phyloP scores from a whole-genome alignment of 164 flowering plant species.

The Vitis riparia region DNA sequence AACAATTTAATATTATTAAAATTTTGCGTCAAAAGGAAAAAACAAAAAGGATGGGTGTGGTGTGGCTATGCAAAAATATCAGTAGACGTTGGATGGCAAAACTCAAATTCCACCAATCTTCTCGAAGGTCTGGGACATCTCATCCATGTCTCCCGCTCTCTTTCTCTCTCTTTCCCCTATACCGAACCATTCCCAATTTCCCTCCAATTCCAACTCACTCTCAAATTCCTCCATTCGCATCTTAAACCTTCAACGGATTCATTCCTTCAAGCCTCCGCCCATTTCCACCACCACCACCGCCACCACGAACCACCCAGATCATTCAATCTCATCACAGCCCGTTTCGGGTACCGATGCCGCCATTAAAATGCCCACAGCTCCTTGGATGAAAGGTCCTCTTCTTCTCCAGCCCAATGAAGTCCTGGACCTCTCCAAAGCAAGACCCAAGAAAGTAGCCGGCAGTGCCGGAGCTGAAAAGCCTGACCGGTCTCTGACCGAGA shows the following conservation, averaged over 20 bases:
- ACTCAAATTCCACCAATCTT: background rate
- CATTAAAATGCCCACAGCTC: constrained; percentile 73
- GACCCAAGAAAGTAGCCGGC: constrained; percentile 10
- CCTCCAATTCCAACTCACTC: background rate
- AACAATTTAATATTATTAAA: too few relatives aligned
- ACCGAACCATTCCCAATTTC: constrained; percentile 5
- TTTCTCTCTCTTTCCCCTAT: constrained; percentile 12
- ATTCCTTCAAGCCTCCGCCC: background rate
- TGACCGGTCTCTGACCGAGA: constrained; percentile 44
- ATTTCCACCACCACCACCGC: constrained; percentile 6
- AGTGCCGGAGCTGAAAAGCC: constrained; percentile 9
- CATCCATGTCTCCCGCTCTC: constrained; percentile 28
- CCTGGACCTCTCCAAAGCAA: constrained; percentile 36
- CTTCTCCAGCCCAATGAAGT: constrained; percentile 53
- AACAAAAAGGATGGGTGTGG: too few relatives aligned
- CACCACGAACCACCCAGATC: constrained; percentile 7
- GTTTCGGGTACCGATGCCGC: constrained; percentile 1
- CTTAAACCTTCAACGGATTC: constrained; percentile 3
- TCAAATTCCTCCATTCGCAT: constrained; percentile 6
- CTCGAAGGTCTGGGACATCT: background rate
- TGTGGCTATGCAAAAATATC: too few relatives aligned
- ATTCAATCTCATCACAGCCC: constrained; percentile 16
- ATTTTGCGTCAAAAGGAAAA: too few relatives aligned
- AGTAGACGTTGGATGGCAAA: too few relatives aligned
- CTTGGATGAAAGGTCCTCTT: constrained; percentile 77